Percentiles rank a stretch among this genome's conserved stretches.
Conservation (phyloP, 139 green algal species). For the Picochlorum sp. region DNA sequence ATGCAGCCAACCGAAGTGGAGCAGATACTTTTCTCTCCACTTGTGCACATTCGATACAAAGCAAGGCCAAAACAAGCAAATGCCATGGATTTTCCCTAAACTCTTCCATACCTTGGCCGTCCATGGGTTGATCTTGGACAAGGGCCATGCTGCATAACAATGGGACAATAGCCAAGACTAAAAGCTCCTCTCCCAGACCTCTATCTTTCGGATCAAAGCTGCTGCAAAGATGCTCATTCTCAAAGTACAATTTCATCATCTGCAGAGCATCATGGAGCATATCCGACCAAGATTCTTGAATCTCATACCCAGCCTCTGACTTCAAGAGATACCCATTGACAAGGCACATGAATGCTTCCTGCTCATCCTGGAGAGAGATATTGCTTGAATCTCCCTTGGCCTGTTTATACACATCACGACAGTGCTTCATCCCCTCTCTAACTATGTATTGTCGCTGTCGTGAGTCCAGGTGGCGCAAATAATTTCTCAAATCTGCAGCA, state of each 20-base stretch:
- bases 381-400: no score
- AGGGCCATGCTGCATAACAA: slow-evolving; percentile 29
- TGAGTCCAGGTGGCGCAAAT: slow-evolving; percentile 2
- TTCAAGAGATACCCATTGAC: neutral
- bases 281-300: neutral
- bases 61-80: neutral
- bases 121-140: no score
- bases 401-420: no score
- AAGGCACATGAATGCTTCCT: no score
- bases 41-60: slow-evolving; percentile 26
- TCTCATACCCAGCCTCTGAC: slow-evolving; percentile 33
- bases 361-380: no score
- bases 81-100: neutral
- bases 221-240: slow-evolving; percentile 32
- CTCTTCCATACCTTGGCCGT: neutral
- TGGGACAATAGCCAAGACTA: slow-evolving; percentile 37
- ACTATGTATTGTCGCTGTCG: no score
- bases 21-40: slow-evolving; percentile 38
- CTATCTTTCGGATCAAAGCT: slow-evolving; percentile 62
- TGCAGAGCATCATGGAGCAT: slow-evolving; percentile 15
- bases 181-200: slow-evolving; percentile 62
- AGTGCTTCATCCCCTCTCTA: no score
- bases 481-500: slow-evolving; percentile 15
- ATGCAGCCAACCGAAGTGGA: slow-evolving; percentile 41
- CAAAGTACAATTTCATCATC: slow-evolving; percentile 40